Evolutionary conservation across 306 rosid species (phyloP).

Genomic region (Sicyos baderoa): DNA sequence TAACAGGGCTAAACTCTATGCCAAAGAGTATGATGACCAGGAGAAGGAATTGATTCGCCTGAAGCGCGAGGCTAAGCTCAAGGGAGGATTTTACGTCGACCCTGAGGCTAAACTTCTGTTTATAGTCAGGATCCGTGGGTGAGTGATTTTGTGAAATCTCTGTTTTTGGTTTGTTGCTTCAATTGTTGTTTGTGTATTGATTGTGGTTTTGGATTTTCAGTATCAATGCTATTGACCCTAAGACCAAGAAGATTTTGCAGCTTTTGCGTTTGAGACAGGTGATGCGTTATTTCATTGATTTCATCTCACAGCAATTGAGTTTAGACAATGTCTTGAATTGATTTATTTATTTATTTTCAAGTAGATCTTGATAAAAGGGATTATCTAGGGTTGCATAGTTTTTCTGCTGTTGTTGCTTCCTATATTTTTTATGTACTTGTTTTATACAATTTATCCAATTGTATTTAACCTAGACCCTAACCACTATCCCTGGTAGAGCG

Average conservation of each 20-base stretch:
- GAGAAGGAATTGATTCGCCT: conserved; percentile 53
- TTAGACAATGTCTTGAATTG: background rate
- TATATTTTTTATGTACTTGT: background rate
- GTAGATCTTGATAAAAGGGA: background rate
- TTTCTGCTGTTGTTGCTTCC: background rate
- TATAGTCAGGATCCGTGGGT: conserved; percentile 81
- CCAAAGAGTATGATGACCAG: conserved; percentile 53
- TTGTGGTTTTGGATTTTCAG: conserved; percentile 30
- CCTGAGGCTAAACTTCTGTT: conserved; percentile 85
- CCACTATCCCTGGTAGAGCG: background rate
- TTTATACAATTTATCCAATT: background rate
- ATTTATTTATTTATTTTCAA: background rate
- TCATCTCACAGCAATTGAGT: background rate
- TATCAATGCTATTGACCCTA: conserved; percentile 85
- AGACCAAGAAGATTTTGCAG: conserved; percentile 67
- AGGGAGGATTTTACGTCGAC: conserved; percentile 90
- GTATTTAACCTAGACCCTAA: too few species aligned
- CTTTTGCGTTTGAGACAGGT: conserved; percentile 91
- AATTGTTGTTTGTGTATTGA: background rate
- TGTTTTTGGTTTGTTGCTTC: background rate
- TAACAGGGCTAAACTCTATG: conserved; percentile 58
- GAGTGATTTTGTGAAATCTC: conserved; percentile 6
- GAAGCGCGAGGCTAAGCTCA: conserved; percentile 83
- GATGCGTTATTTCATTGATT: background rate
- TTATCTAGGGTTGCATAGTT: background rate